phyloP scores from a whole-genome alignment of 208 protist genomes.

The Trypanosoma congolense region DNA sequence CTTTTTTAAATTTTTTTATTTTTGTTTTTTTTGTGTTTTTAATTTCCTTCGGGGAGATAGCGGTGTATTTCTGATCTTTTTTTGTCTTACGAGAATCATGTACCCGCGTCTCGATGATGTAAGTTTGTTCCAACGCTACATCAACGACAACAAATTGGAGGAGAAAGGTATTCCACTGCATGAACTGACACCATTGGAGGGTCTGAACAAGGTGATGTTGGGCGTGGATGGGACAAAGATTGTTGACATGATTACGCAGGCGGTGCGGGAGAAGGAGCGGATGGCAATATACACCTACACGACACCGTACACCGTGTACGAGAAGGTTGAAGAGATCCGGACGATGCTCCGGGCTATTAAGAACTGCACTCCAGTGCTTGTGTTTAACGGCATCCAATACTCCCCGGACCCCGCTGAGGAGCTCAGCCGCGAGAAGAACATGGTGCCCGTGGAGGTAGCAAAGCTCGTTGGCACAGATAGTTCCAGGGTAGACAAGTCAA shows the following conservation, averaged over 20 bases:
- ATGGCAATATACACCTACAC: constrained; percentile 69
- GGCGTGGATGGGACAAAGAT: constrained; percentile 80
- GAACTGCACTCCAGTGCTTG: constrained; percentile 18
- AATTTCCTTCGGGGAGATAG: constrained; percentile 14
- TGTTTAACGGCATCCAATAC: constrained; percentile 26
- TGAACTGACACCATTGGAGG: constrained; percentile 40
- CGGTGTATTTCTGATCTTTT: constrained; percentile 13
- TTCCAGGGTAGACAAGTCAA: constrained; percentile 13
- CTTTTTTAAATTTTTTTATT: not conserved
- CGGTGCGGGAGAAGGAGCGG: constrained; percentile 44
- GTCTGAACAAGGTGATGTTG: constrained; percentile 47
- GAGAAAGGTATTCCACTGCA: constrained; percentile 49
- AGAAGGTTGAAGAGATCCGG: constrained; percentile 32
- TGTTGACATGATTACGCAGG: constrained; percentile 62
- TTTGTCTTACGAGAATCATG: not conserved
- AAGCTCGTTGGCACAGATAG: constrained; percentile 14
- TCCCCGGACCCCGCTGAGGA: constrained; percentile 17
- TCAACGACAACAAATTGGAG: constrained; percentile 59
- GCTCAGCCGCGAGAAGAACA: constrained; percentile 10
- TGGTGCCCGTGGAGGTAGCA: constrained; percentile 6
- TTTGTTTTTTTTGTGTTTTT: constrained; percentile 13
- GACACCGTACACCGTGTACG: constrained; percentile 64
- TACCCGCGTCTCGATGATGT: constrained; percentile 23
- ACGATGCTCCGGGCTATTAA: constrained; percentile 11
- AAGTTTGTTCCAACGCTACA: constrained; percentile 48